Percentiles rank a stretch among this genome's conserved stretches.
These are phyloP conservation scores for Cynanchum wilfordii DNA, from an alignment of 257 asterid genomes.

Conservation along the genomic window DNA sequence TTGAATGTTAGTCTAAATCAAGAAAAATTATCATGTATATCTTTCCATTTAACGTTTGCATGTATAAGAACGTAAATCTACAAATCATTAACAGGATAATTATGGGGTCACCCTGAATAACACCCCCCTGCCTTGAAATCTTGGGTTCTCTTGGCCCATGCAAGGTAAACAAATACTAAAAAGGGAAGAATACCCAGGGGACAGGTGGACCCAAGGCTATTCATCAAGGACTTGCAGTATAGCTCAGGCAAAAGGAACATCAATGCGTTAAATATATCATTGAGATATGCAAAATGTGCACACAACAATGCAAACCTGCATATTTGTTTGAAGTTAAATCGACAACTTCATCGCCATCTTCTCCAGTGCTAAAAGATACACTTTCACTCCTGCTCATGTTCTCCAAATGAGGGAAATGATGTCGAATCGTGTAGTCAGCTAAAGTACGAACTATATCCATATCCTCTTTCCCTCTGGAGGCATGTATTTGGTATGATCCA, in stretches of 20 bases:
- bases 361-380: slow-evolving; percentile 79
- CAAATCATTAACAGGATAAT: background rate
- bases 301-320: slow-evolving; percentile 47
- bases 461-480: slow-evolving; percentile 76
- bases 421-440: slow-evolving; percentile 79
- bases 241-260: background rate
- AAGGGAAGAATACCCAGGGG: too few species aligned
- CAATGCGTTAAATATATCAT: background rate
- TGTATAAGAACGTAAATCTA: background rate
- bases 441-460: slow-evolving; percentile 65
- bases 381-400: slow-evolving; percentile 72
- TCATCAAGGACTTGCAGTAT: background rate
- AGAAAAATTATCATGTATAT: background rate
- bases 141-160: background rate
- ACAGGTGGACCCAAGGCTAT: background rate
- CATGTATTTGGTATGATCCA: slow-evolving; percentile 96
- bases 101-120: background rate
- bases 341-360: slow-evolving; percentile 73
- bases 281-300: background rate
- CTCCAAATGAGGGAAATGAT: slow-evolving; percentile 84
- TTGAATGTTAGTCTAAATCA: background rate
- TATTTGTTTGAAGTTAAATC: slow-evolving; percentile 95
- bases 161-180: background rate
- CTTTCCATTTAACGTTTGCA: background rate
- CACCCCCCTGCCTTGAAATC: background rate